Base-by-base conservation (phyloP, 1,139 yeast genomes). In the Geotrichum fermentans region DNA sequence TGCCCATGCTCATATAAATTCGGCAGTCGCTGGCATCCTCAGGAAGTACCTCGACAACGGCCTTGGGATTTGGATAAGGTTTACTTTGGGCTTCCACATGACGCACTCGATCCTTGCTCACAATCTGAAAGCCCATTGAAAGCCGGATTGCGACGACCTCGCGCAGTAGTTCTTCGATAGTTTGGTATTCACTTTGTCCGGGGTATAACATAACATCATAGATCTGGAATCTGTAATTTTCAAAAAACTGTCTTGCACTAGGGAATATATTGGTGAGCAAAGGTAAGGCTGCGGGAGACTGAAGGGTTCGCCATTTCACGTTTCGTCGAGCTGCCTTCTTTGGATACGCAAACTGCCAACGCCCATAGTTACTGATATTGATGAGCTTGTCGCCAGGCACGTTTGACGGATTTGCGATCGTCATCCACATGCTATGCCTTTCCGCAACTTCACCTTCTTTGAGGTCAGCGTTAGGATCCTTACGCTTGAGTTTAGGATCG, bases 211-310 rank as follows among this genome's bases (percentile, higher is more conserved):
- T 71, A 2, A 85, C 78, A 39, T 80, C 83, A 61, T 86, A 86
- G 16, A 79, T 72, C 55, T 79, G 84, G 48, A 79, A 76, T 6
- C 67, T 60, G 54, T 68, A 73, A 47, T 67, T 63, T 13, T 61
- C 58, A 18, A 64, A 61, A 50, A 90, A 80, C 54, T 86, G 92
- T 6, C 73, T 71, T 3, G 73, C 69, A 0, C 82, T 67, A 0
- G 97, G 97, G 60, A 90, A 88, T 7, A 82, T 73, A 0, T 84
- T 78, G 0, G 95, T 81, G 1, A 87, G 80, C 0, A 84, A 71
- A 0, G 99, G 99, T 21, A 94, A 69, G 2, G 95, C 83, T 0
- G 97, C 97, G 0, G 99, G 99, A 0, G 96, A 80, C 32, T 88
- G 84, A 49, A 94, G 74, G 0, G 97, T 89, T 51, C 87, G 77